Evolutionary conservation across 345 rosid genomes (phyloP).

Genomic region (Trapa incisa): DNA sequence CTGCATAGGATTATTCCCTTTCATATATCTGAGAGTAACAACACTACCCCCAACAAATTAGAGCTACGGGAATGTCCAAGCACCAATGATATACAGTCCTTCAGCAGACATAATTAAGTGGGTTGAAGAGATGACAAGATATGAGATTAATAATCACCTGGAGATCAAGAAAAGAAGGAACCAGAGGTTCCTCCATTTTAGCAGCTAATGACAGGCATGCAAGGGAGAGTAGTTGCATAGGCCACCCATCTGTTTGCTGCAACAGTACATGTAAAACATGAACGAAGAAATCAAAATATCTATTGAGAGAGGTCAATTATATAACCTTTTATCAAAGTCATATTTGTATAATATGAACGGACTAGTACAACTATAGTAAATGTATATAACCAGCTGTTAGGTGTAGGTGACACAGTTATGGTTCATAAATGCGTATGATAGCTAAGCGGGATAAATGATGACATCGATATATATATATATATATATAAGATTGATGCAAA

Average conservation of each 20-base stretch:
- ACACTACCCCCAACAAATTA: not conserved
- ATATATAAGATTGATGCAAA: not conserved
- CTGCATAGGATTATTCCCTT: conserved; percentile 17
- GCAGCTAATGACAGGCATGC: conserved; percentile 97
- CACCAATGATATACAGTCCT: not conserved
- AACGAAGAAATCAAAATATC: no score
- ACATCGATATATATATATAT: not conserved
- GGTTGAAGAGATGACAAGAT: not conserved
- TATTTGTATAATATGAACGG: no score
- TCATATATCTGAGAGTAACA: not conserved
- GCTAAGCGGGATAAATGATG: not conserved
- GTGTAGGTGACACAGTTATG: not conserved
- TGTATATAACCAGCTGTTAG: not conserved
- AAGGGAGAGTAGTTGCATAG: conserved; percentile 72
- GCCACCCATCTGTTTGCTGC: conserved; percentile 75
- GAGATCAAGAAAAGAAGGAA: conserved; percentile 69
- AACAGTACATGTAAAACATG: conserved; percentile 1
- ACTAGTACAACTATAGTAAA: no score
- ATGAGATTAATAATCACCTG: conserved; percentile 33
- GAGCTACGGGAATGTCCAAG: not conserved
- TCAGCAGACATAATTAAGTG: not conserved
- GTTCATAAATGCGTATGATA: not conserved
- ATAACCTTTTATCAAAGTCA: no score
- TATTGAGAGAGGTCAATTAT: no score
- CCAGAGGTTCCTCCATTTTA: conserved; percentile 94